Percentiles rank a stretch among this genome's conserved stretches.
phyloP scores from a whole-genome alignment of 306 rosid species.

The Sicyos baderoa region DNA sequence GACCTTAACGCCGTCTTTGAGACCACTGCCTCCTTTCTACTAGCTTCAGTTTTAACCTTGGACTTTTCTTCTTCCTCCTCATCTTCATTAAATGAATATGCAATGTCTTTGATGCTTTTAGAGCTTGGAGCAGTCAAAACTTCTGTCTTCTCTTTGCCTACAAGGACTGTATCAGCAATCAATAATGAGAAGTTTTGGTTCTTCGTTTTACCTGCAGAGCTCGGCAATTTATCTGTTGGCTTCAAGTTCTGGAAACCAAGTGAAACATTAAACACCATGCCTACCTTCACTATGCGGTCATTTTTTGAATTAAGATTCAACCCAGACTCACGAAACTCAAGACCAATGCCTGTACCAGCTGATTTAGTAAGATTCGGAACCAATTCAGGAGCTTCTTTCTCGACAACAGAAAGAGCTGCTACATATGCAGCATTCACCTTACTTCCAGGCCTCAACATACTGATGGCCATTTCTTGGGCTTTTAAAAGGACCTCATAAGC shows the following conservation, averaged over 20 bases:
- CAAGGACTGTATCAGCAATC: conserved; percentile 76
- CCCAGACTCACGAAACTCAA: conserved; percentile 94
- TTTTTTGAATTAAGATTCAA: conserved; percentile 75
- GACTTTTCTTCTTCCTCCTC: conserved; percentile 66
- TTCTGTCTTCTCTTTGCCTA: conserved; percentile 57
- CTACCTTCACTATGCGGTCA: conserved; percentile 59
- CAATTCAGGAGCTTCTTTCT: conserved; percentile 75
- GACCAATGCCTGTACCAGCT: conserved; percentile 89
- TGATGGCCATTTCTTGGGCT: conserved; percentile 74
- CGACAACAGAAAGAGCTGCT: conserved; percentile 70
- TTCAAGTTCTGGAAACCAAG: conserved; percentile 82
- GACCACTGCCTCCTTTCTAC: conserved; percentile 37
- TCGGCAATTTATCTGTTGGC: conserved; percentile 40
- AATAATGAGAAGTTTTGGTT: conserved; percentile 53
- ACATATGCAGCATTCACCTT: conserved; percentile 57
- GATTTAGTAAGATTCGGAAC: conserved; percentile 61
- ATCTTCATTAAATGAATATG: conserved; percentile 81
- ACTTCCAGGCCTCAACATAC: conserved; percentile 60
- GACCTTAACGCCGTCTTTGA: conserved; percentile 86
- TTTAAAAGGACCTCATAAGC: conserved; percentile 78
- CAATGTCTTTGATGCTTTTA: conserved; percentile 71
- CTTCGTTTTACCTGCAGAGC: conserved; percentile 37
- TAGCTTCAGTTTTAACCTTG: conserved; percentile 28
- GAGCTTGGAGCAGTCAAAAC: conserved; percentile 55
- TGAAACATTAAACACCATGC: conserved; percentile 83